Evolutionary conservation across 805 yeast genomes (phyloP), one percentile per base, ranked within the genome.

Genomic region (Soucietia sequanensis): DNA sequence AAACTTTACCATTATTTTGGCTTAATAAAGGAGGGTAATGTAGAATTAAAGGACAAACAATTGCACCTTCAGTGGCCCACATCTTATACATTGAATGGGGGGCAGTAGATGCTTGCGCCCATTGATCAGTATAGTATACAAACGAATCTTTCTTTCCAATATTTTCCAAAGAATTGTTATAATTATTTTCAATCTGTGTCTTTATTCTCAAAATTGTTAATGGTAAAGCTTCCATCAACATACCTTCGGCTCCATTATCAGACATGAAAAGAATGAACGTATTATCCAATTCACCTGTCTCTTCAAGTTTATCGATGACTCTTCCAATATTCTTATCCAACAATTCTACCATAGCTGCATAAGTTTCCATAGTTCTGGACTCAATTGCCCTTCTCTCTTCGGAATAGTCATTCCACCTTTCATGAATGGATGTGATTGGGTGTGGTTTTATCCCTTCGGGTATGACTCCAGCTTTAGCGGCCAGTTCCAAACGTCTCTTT

Each of bases 191-290:
- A 24, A 72, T 48, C 11, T 44, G 37, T 6, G 47, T 53, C 13
- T 42, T 28, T 31, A 52, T 54, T 24, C 60, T 55, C 18, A 46
- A 53, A 16, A 47, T 41, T 4, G 55, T 30, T 29, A 74, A 50
- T 2, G 84, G 81, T 45, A 74, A 55, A 3, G 80, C 81, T 43
- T 77, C 81, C 55, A 75, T 59, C 32, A 75, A 54, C 67, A 75
- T 70, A 11, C 83, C 80, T 48, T 78, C 83, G 4, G 83, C 83
- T 16, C 83, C 84, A 50, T 78, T 78, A 52, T 78, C 83, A 3
- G 81, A 75, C 70, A 77, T 72, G 57, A 78, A 78, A 22, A 76
- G 41, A n/a, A 78, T 60, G 44, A 76, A 60, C 0, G 83, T 78
- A 53, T 78, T 72, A 26, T 77, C 81, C 18, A 67, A 50, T 47